These are phyloP conservation scores for Candolleomyces eurysporus DNA, from an alignment of 768 basidiomycete species.

Conservation along the genomic window DNA sequence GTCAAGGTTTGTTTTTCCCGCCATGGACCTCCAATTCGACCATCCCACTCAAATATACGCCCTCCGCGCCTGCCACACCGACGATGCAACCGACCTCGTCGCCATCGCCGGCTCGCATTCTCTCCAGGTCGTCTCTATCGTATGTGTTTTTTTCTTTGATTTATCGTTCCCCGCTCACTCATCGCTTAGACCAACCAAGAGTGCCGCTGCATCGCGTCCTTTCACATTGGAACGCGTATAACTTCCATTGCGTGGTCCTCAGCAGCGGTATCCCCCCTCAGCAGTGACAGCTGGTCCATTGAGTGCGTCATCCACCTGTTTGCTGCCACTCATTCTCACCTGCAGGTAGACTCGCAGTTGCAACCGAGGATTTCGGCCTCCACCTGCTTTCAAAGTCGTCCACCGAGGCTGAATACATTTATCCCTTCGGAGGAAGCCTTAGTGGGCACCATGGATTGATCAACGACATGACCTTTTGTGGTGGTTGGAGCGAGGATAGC, in stretches of 20 bases:
- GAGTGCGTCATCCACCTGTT: constrained; percentile 49
- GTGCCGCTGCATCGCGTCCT: constrained; percentile 58
- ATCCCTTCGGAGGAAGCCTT: constrained; percentile 74
- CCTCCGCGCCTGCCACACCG: constrained; percentile 59
- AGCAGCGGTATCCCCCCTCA: constrained; percentile 61
- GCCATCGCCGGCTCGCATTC: constrained; percentile 75
- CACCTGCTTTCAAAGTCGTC: constrained; percentile 64
- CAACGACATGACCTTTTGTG: constrained; percentile 79
- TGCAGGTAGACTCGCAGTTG: constrained; percentile 61
- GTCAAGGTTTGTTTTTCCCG: constrained; percentile 4
- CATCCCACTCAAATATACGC: constrained; percentile 62
- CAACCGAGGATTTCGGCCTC: constrained; percentile 66
- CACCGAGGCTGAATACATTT: constrained; percentile 48
- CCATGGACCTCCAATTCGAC: constrained; percentile 59
- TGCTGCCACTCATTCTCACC: not conserved
- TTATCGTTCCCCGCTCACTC: constrained; percentile 3
- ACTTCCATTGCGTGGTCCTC: constrained; percentile 82
- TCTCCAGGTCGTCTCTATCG: constrained; percentile 66
- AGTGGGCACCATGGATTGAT: constrained; percentile 80
- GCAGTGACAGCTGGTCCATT: constrained; percentile 63
- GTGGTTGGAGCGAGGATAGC: constrained; percentile 66
- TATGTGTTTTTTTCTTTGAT: constrained; percentile 30
- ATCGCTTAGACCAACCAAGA: constrained; percentile 38
- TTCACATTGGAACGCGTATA: constrained; percentile 67
- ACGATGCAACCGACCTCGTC: constrained; percentile 66